Conservation (phyloP, 192 early-diverging fungal species). For the Linnemannia zychae region DNA sequence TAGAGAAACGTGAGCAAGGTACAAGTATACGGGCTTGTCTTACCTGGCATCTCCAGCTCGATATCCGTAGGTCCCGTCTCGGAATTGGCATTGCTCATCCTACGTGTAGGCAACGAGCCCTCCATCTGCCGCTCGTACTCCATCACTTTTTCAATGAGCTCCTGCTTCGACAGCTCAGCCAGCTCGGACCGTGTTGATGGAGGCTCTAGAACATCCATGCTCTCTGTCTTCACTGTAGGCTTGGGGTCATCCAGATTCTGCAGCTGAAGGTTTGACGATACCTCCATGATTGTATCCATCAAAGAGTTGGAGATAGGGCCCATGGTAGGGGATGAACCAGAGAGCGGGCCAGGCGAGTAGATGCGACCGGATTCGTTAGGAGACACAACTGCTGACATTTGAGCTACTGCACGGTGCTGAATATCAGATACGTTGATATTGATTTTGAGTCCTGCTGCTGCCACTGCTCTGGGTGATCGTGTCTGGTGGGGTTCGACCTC, state of each 20-base stretch:
- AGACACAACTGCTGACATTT: constrained; percentile 29
- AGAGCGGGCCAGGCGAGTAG: constrained; percentile 41
- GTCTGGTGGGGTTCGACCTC: constrained; percentile 48
- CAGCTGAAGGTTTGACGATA: constrained; percentile 41
- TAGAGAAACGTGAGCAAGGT: not conserved
- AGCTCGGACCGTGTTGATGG: constrained; percentile 43
- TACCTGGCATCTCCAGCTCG: constrained; percentile 18
- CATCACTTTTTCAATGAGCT: constrained; percentile 55
- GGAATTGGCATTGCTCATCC: constrained; percentile 19
- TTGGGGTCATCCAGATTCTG: constrained; percentile 41
- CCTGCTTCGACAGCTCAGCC: constrained; percentile 38
- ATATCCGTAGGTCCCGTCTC: constrained; percentile 1
- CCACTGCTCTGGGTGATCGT: constrained; percentile 37
- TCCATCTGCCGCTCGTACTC: constrained; percentile 55
- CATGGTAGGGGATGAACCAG: constrained; percentile 41
- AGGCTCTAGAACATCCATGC: constrained; percentile 31
- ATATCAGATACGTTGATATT: constrained; percentile 47
- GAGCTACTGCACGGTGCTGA: constrained; percentile 39
- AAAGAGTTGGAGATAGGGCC: constrained; percentile 33
- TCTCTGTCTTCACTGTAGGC: constrained; percentile 11
- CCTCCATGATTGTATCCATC: constrained; percentile 56
- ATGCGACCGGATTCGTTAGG: constrained; percentile 37
- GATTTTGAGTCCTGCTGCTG: constrained; percentile 42
- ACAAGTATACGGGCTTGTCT: not conserved
- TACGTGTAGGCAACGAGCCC: constrained; percentile 16